These are phyloP conservation scores for Decorospora gaudefroyi DNA, from an alignment of 2,329 filamentous ascomycete genomes.

Conservation along the genomic window DNA sequence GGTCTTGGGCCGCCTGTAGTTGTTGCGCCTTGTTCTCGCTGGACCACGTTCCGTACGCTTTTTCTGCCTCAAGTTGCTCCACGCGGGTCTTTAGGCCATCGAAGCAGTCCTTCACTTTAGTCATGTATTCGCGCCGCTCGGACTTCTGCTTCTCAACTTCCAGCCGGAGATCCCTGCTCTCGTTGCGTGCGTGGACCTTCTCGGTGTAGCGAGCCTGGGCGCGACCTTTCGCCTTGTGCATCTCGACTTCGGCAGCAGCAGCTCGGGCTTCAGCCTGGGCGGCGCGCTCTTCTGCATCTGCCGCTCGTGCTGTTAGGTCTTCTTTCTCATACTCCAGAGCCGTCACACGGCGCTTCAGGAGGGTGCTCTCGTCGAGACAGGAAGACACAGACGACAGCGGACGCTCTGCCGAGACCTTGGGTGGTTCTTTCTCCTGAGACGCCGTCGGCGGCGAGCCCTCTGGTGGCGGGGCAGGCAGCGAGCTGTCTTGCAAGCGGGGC, in stretches of 20 bases:
- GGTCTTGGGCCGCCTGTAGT: not conserved
- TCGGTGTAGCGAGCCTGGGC: conserved; percentile 10
- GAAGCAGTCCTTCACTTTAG: not conserved
- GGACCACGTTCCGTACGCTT: not conserved
- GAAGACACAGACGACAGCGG: not conserved
- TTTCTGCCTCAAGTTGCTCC: not conserved
- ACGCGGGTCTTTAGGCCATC: not conserved
- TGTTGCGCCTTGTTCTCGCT: not conserved
- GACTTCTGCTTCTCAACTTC: not conserved
- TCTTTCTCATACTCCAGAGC: not conserved
- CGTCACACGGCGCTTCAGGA: conserved; percentile 3
- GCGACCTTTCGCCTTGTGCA: conserved; percentile 4
- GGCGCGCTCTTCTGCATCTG: not conserved
- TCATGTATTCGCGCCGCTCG: not conserved
- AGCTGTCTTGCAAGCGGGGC: no score
- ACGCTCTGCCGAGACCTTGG: no score
- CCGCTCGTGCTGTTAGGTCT: not conserved
- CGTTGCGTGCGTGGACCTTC: conserved; percentile 12
- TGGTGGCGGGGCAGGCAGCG: no score
- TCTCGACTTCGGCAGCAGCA: not conserved
- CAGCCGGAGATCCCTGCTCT: conserved; percentile 1
- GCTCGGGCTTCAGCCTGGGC: conserved; percentile 1
- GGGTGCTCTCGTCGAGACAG: not conserved
- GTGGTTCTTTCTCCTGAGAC: no score
- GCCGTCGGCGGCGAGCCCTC: no score